Base-by-base conservation (phyloP, 148 eudicot genomes). In the Bassia scoparia region DNA sequence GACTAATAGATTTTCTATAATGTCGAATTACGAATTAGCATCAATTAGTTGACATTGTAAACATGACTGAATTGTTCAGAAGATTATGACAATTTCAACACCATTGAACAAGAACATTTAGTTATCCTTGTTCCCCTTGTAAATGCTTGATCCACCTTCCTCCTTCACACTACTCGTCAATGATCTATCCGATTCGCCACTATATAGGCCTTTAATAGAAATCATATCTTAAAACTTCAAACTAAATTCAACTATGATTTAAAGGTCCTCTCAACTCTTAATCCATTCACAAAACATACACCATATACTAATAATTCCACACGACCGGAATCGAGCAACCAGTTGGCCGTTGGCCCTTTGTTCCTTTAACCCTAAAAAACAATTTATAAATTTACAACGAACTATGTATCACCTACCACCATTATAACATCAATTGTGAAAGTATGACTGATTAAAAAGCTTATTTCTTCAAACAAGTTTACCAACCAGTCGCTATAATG, bases 161-260 rank as follows among this genome's bases (percentile, higher is more conserved):
- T 30, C 44, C 46, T 31, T 23, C 54, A 67, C 7, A 50, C 60
- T 17, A 69, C 70, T 30, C 26, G 72, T 69, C 72, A 31, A 37
- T 29, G 33, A 43, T 23, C n/a, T 12, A 24, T 1, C 33, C 15
- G n/a, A 38, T 41, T 6, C 8, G 34, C 44, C 67, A 20, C 26
- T 34, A 10, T 50, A 65, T 3, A 5, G 7, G 21, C 68, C 68
- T 21, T 63, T 23, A 37, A 37, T 21, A 63, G 68, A 3, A 27
- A 63, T 21, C 13, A 12, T 38, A 0, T 64, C 31, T 64, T 6
- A 11, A 2, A 64, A 38, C 44, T 41, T 38, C 49, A 37, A 64
- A 26, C 66, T 61, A 10, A 61, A 61, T 33, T 61, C 66, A 38
- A 38, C 68, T 20, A 63, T 5, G 34, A 29, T 26, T 64, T 49